Evolutionary conservation across 2,329 filamentous ascomycete species (phyloP).

Genomic region (Emydomyces testavorans): DNA sequence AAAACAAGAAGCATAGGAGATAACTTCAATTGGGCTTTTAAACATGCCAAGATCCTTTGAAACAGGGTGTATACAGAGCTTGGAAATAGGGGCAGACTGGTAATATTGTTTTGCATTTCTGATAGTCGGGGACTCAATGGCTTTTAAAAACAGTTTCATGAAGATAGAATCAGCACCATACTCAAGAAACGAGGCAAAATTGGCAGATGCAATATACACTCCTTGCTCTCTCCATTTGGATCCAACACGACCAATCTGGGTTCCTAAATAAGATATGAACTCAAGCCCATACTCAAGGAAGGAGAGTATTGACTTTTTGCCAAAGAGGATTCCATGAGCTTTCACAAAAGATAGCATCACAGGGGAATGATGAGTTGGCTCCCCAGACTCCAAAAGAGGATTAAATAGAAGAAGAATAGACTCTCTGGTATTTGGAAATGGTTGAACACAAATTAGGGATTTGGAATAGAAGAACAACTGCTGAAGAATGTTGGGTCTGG

Average conservation of each 20-base stretch:
- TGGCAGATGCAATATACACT: slow-evolving; percentile 44
- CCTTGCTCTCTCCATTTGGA: slow-evolving; percentile 44
- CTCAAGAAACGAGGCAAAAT: slow-evolving; percentile 45
- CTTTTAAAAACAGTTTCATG: slow-evolving; percentile 23
- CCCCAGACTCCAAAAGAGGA: slow-evolving; percentile 31
- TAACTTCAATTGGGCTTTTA: neutral
- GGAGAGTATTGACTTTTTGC: slow-evolving; percentile 23
- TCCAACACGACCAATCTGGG: slow-evolving; percentile 38
- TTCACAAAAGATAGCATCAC: slow-evolving; percentile 43
- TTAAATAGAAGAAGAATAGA: slow-evolving; percentile 46
- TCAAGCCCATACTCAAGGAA: slow-evolving; percentile 31
- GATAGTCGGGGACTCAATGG: slow-evolving; percentile 13
- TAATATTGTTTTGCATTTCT: neutral
- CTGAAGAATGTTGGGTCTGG: slow-evolving; percentile 46
- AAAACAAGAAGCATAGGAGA: slow-evolving; percentile 20
- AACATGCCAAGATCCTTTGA: slow-evolving; percentile 18
- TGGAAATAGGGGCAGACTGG: neutral
- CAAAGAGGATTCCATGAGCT: slow-evolving; percentile 43
- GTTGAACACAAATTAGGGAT: slow-evolving; percentile 44
- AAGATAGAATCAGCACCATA: slow-evolving; percentile 38
- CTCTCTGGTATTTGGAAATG: slow-evolving; percentile 46
- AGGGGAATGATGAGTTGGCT: slow-evolving; percentile 17
- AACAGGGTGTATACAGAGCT: slow-evolving; percentile 14
- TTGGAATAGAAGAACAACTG: slow-evolving; percentile 51
- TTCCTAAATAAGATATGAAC: slow-evolving; percentile 38